phyloP scores from a whole-genome alignment of 2,329 filamentous ascomycete species.

The Capronia americana region DNA sequence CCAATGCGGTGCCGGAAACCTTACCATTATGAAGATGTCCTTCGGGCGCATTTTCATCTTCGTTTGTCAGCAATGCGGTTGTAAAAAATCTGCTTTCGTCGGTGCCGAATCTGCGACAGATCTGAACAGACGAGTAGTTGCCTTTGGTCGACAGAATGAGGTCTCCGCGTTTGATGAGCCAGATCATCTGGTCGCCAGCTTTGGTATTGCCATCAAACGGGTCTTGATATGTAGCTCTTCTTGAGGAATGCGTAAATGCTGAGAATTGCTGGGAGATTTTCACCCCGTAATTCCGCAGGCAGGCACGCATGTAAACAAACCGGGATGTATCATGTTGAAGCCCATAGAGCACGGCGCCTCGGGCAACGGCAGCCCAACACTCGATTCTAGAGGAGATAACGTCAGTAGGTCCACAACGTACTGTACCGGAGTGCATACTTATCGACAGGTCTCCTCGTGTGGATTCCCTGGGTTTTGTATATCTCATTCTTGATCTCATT shows the following conservation, averaged over 20 bases:
- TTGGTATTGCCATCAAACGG: conserved; percentile 12
- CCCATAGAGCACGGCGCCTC: conserved; percentile 2
- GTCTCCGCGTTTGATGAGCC: conserved; percentile 1
- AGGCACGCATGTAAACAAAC: conserved; percentile 2
- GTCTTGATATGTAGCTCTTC: conserved; percentile 7
- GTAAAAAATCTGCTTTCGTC: background rate
- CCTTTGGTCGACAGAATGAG: conserved; percentile 5
- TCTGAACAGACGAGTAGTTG: conserved; percentile 3
- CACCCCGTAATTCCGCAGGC: background rate
- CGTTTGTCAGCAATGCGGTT: conserved; percentile 2
- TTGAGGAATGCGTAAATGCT: background rate
- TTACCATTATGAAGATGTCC: conserved; percentile 7
- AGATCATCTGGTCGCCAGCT: background rate
- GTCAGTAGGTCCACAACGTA: background rate
- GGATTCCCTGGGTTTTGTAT: background rate
- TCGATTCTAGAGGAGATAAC: background rate
- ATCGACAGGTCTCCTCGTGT: background rate
- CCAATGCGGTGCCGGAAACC: background rate
- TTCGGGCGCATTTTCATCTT: background rate
- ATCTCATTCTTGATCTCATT: background rate
- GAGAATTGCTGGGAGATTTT: background rate
- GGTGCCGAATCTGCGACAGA: background rate
- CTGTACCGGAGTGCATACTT: background rate
- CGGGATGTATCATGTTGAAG: conserved; percentile 5
- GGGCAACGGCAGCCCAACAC: conserved; percentile 5